Evolutionary conservation across 495 filamentous ascomycete species (phyloP).

Genomic region (Entonaema liquescens): DNA sequence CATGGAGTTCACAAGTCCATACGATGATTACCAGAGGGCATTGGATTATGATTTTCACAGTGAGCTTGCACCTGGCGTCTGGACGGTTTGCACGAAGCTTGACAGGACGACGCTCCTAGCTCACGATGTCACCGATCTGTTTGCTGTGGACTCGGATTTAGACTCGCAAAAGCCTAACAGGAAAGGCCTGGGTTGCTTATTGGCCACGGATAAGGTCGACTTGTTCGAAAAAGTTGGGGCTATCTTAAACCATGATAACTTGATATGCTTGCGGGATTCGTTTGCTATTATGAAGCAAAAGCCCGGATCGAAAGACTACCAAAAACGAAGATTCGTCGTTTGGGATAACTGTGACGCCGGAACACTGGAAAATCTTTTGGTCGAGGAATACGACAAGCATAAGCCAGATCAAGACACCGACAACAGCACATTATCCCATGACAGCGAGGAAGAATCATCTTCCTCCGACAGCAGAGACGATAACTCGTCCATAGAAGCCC

Average conservation of each 20-base stretch:
- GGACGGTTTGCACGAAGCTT: slow-evolving; percentile 33
- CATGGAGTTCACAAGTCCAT: neutral
- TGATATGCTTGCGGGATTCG: slow-evolving; percentile 47
- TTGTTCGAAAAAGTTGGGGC: slow-evolving; percentile 20
- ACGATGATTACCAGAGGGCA: slow-evolving; percentile 9
- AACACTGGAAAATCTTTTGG: slow-evolving; percentile 46
- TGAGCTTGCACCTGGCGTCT: slow-evolving; percentile 34
- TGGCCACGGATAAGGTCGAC: neutral
- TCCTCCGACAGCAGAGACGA: too few relatives aligned
- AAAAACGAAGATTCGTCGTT: slow-evolving; percentile 33
- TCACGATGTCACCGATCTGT: slow-evolving; percentile 36
- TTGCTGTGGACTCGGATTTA: slow-evolving; percentile 9
- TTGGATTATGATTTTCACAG: slow-evolving; percentile 33
- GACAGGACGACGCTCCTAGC: slow-evolving; percentile 39
- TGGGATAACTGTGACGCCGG: slow-evolving; percentile 56
- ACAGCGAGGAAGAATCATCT: too few relatives aligned
- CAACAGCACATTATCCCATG: neutral
- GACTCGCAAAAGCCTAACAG: neutral
- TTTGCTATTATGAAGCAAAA: slow-evolving; percentile 16
- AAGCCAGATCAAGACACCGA: neutral
- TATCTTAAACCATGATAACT: slow-evolving; percentile 56
- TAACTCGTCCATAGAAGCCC: too few relatives aligned
- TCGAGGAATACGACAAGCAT: neutral
- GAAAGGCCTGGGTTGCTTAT: slow-evolving; percentile 10
- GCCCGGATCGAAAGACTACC: neutral